A percentile compares a stretch with the other conserved stretches of the same genome.
Evolutionary conservation across 2,329 filamentous ascomycete genomes (phyloP).

Genomic region (Ophiocordyceps unilateralis): DNA sequence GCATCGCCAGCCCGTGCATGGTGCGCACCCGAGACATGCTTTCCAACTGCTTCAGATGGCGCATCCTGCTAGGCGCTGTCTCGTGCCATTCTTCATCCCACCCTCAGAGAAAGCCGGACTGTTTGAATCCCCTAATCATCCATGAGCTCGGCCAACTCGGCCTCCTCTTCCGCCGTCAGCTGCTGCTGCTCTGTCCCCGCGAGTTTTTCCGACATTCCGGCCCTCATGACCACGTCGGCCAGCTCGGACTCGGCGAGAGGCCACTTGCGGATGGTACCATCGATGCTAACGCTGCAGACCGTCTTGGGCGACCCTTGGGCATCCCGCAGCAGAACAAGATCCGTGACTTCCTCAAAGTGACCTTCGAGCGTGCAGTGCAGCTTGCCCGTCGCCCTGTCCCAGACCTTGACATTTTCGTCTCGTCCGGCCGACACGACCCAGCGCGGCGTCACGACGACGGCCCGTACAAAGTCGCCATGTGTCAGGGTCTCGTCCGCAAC

Average conservation of each 20-base stretch:
- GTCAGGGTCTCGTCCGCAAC: slow-evolving; percentile 51
- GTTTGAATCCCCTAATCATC: slow-evolving; percentile 30
- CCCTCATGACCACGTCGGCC: slow-evolving; percentile 32
- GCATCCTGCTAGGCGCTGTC: neutral
- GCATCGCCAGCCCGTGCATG: neutral
- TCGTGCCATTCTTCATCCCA: neutral
- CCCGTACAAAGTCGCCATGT: slow-evolving; percentile 83
- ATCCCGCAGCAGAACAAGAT: slow-evolving; percentile 44
- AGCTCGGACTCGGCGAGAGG: slow-evolving; percentile 44
- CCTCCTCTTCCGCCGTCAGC: slow-evolving; percentile 80
- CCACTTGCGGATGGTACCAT: slow-evolving; percentile 79
- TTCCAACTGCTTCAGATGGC: too few species aligned
- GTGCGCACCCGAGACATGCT: neutral
- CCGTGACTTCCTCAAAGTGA: slow-evolving; percentile 88
- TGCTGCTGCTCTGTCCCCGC: slow-evolving; percentile 25
- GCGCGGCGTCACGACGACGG: slow-evolving; percentile 55
- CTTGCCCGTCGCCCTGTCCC: slow-evolving; percentile 59
- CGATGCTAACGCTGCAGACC: slow-evolving; percentile 73
- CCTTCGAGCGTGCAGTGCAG: slow-evolving; percentile 60
- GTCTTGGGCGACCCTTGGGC: slow-evolving; percentile 18
- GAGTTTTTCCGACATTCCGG: slow-evolving; percentile 26
- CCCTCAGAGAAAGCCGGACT: too few species aligned
- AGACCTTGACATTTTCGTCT: slow-evolving; percentile 82
- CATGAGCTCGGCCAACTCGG: slow-evolving; percentile 83
- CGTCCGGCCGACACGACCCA: slow-evolving; percentile 80